Evolutionary conservation across 2,329 filamentous ascomycete species (phyloP), one percentile per base, ranked within the genome.

Genomic region (Aurifilum marmelostoma): DNA sequence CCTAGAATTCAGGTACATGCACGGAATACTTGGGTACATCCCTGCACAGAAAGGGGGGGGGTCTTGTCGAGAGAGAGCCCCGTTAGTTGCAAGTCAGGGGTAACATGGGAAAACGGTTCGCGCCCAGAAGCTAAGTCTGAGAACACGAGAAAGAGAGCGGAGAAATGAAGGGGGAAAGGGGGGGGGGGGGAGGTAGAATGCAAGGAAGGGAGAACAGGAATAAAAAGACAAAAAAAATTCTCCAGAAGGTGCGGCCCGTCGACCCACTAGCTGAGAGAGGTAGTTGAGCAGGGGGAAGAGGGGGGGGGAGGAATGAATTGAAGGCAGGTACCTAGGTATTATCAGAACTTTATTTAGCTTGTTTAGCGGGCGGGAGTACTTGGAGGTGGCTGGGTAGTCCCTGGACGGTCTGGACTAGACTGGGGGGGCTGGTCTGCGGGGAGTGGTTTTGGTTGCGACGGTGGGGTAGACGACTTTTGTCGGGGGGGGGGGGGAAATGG

Each of bases 31-130:
- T 24, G 59, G 32, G 32, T 34, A 29, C 29, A 54, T 27, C n/a
- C 24, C 3, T 24, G 50, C 14, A 60, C 16, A n/a, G n/a, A n/a
- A n/a, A n/a, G n/a, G n/a, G n/a, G n/a, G n/a, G n/a, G n/a, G n/a
- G n/a, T n/a, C n/a, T n/a, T n/a, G n/a, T n/a, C n/a, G n/a, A n/a
- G n/a, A n/a, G 16, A n/a, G 21, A 1, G 12, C 61, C 61, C 61
- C 61, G 61, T 52, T 63, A 63, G 24, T 34, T 63, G 61, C 61
- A 63, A 63, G 43, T 52, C 61, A 63, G 61, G 61, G 61, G 61
- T 52, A 60, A 39, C 21, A 7, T n/a, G 1, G 9, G 1, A 4
- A 63, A 39, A 21, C 27, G 39, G 41, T 27, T 41, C 4, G 32
- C 29, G n/a, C 34, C 34, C 34, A 34, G 29, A 8, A 7, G 58